Evolutionary conservation across 1,139 yeast species (phyloP), one percentile per base, ranked within the genome.

Genomic region (Sugiyamaella novakii): DNA sequence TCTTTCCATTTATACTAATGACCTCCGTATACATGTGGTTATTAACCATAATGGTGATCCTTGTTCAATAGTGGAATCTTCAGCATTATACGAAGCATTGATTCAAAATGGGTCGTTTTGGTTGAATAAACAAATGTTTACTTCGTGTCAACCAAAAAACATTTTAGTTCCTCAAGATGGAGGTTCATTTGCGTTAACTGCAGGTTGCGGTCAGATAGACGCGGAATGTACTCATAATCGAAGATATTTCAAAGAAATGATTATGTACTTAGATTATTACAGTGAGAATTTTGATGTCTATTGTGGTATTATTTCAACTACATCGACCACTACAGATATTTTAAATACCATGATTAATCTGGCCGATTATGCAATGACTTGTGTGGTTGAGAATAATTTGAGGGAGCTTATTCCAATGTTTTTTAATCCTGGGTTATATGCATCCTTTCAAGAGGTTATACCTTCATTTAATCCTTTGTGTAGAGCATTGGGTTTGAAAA

Each of bases 281-380:
- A 28, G 31, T 22, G 40, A 25, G n/a, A 19, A 21, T 18, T 24
- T 4, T n/a, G 38, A 41, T 22, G 25, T 22, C 8, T 22, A 22
- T 22, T 6, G 8, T 5, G 25, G 8, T 6, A 22, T 22, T 6
- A 8, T 22, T 6, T 8, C 5, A 22, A 22, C 25, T 5, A 8
- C 5, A 22, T 5, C 5, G 8, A 19, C 31, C 10, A n/a, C 25
- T 8, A 25, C 31, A 12, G 34, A 14, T 17, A 31, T 24, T 25
- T 14, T 39, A 14, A 28, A 27, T n/a, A 35, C 35, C 14, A 47
- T 46, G 44, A 37, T 43, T 4, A 27, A 40, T 19, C 43, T 52
- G 11, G 52, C 52, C 3, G 49, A 50, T 39, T 52, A 47, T 31
- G 42, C 52, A 8, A 27, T 44, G 40, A 14, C 47, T 15, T 43